Base-by-base conservation (phyloP, 2,329 filamentous ascomycete species). In the Huntiella savannae region DNA sequence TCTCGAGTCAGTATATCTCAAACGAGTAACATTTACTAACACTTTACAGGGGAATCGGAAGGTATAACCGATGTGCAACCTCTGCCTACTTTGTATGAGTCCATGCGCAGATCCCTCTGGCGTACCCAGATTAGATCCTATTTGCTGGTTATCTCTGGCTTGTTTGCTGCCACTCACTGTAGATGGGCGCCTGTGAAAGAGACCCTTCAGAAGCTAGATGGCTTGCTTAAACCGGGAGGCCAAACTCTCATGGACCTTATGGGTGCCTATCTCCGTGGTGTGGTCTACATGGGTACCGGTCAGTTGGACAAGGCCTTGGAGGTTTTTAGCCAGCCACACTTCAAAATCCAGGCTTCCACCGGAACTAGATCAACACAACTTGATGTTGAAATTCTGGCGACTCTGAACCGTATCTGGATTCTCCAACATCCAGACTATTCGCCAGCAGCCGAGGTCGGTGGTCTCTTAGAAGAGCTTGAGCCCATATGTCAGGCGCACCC, bases 261-360 rank as follows among this genome's bases (percentile, higher is more conserved):
- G 39, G 67, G 73, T 5, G 63, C 73, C 38, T 95, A 95, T 59
- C 73, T 94, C 13, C 67, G 70, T 1, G 87, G 81, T 0, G 71
- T 82, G 5, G 80, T 85, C 53, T 67, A 77, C 45, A 88, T 95
- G 63, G 82, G 79, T 13, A 78, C 70, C 4, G 86, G 85, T 12
- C 70, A 85, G 52, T 67, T 91, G 1, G 64, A 73, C n/a, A 63
- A 64, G 2, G 86, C 88, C 3, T 63, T 86, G 11, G 54, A 64
- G 3, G 69, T 79, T 7, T 94, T 83, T 60, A 69, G 73, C 50
- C 70, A 75, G 36, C 63, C 69, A 1, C 61, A 65, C 13, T 77
- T 93, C 53, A 62, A 64, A 1, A 60, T 84, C 16, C 53, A 62
- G 17, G 53, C 67, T 51, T 55, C 55, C n/a, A 57, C 56, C 33